These are phyloP conservation scores for Cercospora sesami DNA, from an alignment of 2,329 filamentous ascomycete genomes.

Conservation along the genomic window DNA sequence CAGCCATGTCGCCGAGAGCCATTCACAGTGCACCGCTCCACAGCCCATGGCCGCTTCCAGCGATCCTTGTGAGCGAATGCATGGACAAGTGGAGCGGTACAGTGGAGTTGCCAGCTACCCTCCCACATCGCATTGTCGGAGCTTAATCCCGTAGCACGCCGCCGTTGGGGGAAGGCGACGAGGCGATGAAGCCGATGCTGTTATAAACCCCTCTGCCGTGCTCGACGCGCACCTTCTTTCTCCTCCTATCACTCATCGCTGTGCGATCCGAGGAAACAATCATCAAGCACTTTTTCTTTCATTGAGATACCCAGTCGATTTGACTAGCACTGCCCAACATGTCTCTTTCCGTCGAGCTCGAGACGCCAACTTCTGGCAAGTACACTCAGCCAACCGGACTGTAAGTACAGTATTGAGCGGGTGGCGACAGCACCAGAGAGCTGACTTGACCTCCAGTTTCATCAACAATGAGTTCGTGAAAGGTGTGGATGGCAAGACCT, in stretches of 20 bases:
- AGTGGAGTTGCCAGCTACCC: slow-evolving; percentile 20
- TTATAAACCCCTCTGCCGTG: slow-evolving; percentile 29
- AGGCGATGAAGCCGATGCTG: not conserved
- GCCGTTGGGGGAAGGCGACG: slow-evolving; percentile 4
- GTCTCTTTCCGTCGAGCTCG: slow-evolving; percentile 60
- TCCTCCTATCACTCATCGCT: slow-evolving; percentile 23
- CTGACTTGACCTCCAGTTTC: slow-evolving; percentile 56
- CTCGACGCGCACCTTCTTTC: slow-evolving; percentile 11
- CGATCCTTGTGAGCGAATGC: slow-evolving; percentile 29
- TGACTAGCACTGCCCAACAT: slow-evolving; percentile 26
- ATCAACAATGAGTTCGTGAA: slow-evolving; percentile 93
- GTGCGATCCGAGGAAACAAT: slow-evolving; percentile 25
- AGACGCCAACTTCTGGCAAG: slow-evolving; percentile 66
- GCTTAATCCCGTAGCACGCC: slow-evolving; percentile 15
- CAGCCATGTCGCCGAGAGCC: slow-evolving; percentile 19
- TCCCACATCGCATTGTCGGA: slow-evolving; percentile 22
- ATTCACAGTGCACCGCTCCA: slow-evolving; percentile 12
- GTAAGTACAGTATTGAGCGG: slow-evolving; percentile 42
- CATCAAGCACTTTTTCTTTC: slow-evolving; percentile 15
- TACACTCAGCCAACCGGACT: slow-evolving; percentile 56
- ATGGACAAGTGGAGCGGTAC: slow-evolving; percentile 30
- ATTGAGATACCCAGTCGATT: slow-evolving; percentile 27
- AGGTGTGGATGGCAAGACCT: slow-evolving; percentile 80
- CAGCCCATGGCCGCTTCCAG: slow-evolving; percentile 14
- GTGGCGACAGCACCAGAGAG: not conserved